Evolutionary conservation across 257 asterid species (phyloP), one percentile per base, ranked within the genome.

Genomic region (Solanum lycopersicoides): DNA sequence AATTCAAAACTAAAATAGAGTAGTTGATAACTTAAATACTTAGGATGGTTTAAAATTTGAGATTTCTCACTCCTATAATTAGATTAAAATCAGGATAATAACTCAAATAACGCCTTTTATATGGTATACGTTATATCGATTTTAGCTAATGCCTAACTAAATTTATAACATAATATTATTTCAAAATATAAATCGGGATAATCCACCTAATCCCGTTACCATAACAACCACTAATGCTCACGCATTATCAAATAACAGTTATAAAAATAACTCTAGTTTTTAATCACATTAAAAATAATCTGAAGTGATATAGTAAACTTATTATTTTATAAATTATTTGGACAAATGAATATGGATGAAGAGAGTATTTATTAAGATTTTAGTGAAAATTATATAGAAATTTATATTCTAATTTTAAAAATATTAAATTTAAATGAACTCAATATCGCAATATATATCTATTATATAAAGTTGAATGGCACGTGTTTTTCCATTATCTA

Each of bases 311-410:
- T 59, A 59, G 2, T 59, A 21, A 59, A 59, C 6, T 59, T 59
- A 20, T 59, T 3, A 59, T 21, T 59, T 59, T 59, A 59, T 23
- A 4, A 63, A 23, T 9, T 63, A 9, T 23, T 9, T 60, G 30
- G 4, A 60, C 7, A 63, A 59, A 1, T 23, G 23, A 23, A 63
- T 23, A 63, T 63, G 7, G 3, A 10, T 1, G 13, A 11, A 10
- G 3, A 0, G 30, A 9, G 3, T 60, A 60, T 60, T 9, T 60
- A 2, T 60, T 60, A 23, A 60, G 69, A 60, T 63, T 63, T 63
- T 32, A 63, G 4, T 4, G 15, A 1, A 11, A n/a, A 3, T 63
- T 63, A 10, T 1, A n/a, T 4, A n/a, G 0, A 63, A n/a, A n/a
- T 4, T 63, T 63, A n/a, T 63, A 0, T 63, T 63, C 1, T 3